Evolutionary conservation across 2,329 filamentous ascomycete genomes (phyloP).

Genomic region (Colletotrichum liriopes): DNA sequence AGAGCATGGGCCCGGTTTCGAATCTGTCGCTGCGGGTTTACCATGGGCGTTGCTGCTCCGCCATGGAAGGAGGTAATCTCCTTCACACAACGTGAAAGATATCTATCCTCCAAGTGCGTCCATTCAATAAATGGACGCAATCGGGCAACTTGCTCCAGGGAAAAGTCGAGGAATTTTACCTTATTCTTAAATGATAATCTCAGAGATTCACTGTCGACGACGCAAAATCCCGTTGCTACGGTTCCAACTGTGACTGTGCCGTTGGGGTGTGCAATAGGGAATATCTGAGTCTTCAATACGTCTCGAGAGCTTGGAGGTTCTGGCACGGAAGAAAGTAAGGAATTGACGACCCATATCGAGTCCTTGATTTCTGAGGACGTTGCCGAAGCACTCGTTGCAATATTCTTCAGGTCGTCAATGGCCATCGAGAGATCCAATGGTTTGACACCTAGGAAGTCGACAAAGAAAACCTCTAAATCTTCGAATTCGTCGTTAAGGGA

Average conservation of each 20-base stretch:
- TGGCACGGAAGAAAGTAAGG: conserved; percentile 45
- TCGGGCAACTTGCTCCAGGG: conserved; percentile 49
- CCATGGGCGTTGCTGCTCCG: conserved; percentile 43
- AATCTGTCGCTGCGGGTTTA: conserved; percentile 47
- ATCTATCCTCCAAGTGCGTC: conserved; percentile 50
- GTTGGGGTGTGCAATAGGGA: conserved; percentile 47
- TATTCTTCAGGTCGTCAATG: conserved; percentile 48
- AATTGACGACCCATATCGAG: conserved; percentile 52
- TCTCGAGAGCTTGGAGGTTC: conserved; percentile 24
- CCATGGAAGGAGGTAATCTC: conserved; percentile 51
- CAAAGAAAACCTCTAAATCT: conserved; percentile 50
- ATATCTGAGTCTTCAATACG: conserved; percentile 39
- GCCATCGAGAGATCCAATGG: conserved; percentile 51
- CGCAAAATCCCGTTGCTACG: conserved; percentile 49
- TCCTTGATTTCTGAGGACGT: conserved; percentile 49
- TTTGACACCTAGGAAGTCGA: conserved; percentile 49
- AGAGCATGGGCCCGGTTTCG: conserved; percentile 51
- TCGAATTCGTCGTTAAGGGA: conserved; percentile 50
- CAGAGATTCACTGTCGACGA: conserved; percentile 53
- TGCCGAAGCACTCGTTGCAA: conserved; percentile 36
- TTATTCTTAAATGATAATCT: conserved; percentile 47
- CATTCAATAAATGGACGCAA: conserved; percentile 54
- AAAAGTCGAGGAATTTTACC: conserved; percentile 55
- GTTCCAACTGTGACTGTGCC: conserved; percentile 39
- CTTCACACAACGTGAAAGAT: conserved; percentile 52